Percentiles rank a stretch among this genome's conserved stretches.
phyloP scores from a whole-genome alignment of 805 yeast genomes.

The Wickerhamomyces chaumierensis region DNA sequence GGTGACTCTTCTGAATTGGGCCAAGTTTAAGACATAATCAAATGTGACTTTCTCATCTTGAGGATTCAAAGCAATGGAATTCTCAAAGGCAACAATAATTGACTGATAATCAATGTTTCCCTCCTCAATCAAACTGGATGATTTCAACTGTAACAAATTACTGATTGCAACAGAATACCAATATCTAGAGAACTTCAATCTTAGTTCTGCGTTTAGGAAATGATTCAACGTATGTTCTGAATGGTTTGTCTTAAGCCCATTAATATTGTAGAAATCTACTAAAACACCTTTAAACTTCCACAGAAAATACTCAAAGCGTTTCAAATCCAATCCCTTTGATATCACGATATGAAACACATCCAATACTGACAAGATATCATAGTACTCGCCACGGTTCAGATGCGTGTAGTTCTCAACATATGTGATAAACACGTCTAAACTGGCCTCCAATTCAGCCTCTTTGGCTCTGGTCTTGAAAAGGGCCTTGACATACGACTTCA shows the following conservation, averaged over 20 bases:
- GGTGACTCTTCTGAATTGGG: conserved; percentile 30
- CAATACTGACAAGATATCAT: conserved; percentile 25
- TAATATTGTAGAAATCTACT: conserved; percentile 4
- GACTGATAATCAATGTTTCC: neutral
- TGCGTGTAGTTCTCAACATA: conserved; percentile 27
- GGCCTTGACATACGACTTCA: conserved; percentile 25
- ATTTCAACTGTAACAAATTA: neutral
- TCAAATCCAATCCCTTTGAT: neutral
- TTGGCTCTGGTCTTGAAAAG: conserved; percentile 10
- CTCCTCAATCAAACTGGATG: neutral
- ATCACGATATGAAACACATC: conserved; percentile 1
- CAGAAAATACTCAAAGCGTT: conserved; percentile 3
- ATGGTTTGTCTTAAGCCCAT: conserved; percentile 3
- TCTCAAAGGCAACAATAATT: conserved; percentile 4
- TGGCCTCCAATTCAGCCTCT: conserved; percentile 17
- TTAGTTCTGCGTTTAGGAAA: neutral
- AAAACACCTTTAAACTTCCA: conserved; percentile 6
- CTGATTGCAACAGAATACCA: conserved; percentile 11
- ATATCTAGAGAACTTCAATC: conserved; percentile 1
- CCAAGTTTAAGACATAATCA: conserved; percentile 37
- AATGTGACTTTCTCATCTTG: conserved; percentile 10
- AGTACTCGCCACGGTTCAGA: conserved; percentile 22
- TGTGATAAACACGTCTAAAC: conserved; percentile 29
- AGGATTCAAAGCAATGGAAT: conserved; percentile 10
- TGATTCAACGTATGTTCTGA: conserved; percentile 1